Evolutionary conservation across 257 asterid species (phyloP).

Genomic region (Coffea canephora): DNA sequence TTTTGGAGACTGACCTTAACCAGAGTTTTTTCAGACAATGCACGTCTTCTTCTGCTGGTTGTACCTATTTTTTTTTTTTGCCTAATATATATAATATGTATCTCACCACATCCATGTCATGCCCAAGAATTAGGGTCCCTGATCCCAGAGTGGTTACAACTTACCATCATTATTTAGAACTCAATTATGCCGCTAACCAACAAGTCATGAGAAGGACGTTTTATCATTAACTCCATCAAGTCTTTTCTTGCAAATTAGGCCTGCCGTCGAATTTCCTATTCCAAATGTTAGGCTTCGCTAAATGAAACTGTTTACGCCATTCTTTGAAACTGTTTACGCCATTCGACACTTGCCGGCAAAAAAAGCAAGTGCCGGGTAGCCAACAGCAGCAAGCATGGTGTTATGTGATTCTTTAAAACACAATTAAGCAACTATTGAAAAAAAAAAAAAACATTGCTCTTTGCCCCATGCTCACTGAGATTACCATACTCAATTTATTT

Average conservation of each 20-base stretch:
- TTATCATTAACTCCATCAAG: not conserved
- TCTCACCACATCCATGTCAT: too few species aligned
- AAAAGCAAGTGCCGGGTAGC: not conserved
- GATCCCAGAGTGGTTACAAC: too few species aligned
- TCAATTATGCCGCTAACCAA: not conserved
- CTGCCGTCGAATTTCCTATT: not conserved
- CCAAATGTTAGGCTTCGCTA: not conserved
- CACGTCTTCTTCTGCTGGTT: not conserved
- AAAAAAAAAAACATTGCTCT: not conserved
- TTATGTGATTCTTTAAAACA: not conserved
- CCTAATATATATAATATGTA: too few species aligned
- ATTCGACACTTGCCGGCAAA: not conserved
- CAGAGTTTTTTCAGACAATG: too few species aligned
- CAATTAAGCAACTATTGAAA: not conserved
- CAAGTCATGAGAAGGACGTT: not conserved
- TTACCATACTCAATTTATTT: not conserved
- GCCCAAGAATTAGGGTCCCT: too few species aligned
- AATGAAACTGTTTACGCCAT: not conserved
- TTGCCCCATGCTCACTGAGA: not conserved
- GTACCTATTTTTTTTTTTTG: too few species aligned
- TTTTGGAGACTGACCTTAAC: too few species aligned
- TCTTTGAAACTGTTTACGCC: not conserved
- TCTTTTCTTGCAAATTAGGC: not conserved
- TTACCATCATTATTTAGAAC: too few species aligned
- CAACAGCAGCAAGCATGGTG: not conserved